phyloP scores from a whole-genome alignment of 164 flowering plant species.

The Tetracentron sinense region DNA sequence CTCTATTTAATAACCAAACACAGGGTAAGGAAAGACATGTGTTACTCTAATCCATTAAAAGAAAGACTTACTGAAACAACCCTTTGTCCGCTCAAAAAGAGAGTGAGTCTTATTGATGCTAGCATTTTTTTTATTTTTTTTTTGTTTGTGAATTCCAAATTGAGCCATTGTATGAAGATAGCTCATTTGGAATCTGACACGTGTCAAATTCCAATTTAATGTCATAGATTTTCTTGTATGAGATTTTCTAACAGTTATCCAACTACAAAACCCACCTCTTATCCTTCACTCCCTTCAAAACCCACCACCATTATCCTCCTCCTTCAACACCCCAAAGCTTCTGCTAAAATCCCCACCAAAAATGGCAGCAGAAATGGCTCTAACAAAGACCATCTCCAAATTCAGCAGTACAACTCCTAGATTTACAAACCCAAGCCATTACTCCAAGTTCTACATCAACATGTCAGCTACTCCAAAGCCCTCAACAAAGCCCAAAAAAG shows the following conservation, averaged over 20 bases:
- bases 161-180: too few relatives aligned
- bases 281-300: constrained; percentile 12
- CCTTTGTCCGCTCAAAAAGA: too few relatives aligned
- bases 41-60: too few relatives aligned
- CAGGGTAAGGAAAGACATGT: too few relatives aligned
- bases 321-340: background rate
- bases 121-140: too few relatives aligned
- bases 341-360: constrained; percentile 4
- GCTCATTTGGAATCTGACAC: too few relatives aligned
- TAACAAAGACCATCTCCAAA: constrained; percentile 71
- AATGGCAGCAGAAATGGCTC: constrained; percentile 76
- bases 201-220: constrained; percentile 44
- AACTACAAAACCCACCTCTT: constrained; percentile 18
- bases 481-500: constrained; percentile 37
- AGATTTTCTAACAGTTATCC: constrained; percentile 35
- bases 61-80: too few relatives aligned
- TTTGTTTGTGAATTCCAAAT: too few relatives aligned
- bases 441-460: constrained; percentile 23
- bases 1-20: too few relatives aligned
- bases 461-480: constrained; percentile 48
- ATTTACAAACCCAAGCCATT: constrained; percentile 16
- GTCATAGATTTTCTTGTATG: constrained; percentile 66
- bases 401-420: constrained; percentile 30
- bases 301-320: background rate
- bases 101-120: too few relatives aligned